Evolutionary conservation across 345 rosid genomes (phyloP).

Genomic region (Aurinia saxatilis): DNA sequence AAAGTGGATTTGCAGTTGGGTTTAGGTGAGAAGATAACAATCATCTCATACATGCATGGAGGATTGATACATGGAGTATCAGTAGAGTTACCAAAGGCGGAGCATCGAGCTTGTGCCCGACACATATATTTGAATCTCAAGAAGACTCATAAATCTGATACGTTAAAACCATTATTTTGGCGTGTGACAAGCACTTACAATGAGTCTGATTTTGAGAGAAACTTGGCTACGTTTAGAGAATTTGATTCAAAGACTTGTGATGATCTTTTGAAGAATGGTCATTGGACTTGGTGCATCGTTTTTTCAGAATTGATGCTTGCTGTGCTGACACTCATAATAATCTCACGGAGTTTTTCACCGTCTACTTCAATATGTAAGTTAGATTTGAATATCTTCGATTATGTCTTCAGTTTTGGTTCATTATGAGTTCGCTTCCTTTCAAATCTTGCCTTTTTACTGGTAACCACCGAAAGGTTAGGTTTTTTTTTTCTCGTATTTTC

Average conservation of each 20-base stretch:
- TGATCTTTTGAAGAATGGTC: neutral
- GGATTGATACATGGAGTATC: neutral
- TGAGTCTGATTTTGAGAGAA: no score
- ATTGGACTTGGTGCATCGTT: neutral
- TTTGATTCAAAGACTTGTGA: neutral
- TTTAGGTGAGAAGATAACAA: neutral
- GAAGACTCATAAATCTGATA: neutral
- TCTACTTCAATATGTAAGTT: no score
- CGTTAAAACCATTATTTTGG: neutral
- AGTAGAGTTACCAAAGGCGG: neutral
- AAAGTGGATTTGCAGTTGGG: neutral
- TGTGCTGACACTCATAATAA: no score
- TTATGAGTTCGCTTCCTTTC: no score
- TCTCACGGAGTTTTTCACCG: neutral
- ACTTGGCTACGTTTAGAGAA: neutral
- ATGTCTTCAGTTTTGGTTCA: no score
- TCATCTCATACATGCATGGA: neutral
- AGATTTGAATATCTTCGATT: no score
- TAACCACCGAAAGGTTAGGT: no score
- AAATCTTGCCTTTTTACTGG: no score
- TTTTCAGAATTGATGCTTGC: neutral
- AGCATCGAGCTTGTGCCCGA: neutral
- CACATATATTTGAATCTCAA: neutral
- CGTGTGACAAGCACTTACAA: neutral
- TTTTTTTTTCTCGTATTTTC: no score